Conservation (phyloP, 352 stramenopile species). For the Phytophthora constricta region DNA sequence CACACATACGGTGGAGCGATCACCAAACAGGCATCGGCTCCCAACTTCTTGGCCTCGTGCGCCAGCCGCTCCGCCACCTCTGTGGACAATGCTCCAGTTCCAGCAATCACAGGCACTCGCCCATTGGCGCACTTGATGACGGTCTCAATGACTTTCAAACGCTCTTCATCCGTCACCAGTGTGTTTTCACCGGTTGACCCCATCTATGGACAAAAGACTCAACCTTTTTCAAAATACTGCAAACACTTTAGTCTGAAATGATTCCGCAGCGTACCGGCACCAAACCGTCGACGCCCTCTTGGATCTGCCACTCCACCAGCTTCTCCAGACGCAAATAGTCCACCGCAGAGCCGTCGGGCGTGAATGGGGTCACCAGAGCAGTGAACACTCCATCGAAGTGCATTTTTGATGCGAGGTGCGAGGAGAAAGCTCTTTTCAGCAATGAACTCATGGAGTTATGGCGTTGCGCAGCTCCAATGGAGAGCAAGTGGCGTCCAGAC, state of each 20-base stretch:
- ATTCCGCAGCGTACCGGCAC: conserved; percentile 74
- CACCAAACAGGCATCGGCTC: conserved; percentile 93
- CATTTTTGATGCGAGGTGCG: conserved; percentile 34
- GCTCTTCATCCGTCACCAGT: conserved; percentile 92
- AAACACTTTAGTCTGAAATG: too few relatives aligned
- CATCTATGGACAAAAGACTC: conserved; percentile 49
- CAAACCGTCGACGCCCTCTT: conserved; percentile 93
- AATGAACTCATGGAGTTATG: background rate
- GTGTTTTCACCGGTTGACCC: conserved; percentile 97
- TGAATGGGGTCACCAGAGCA: conserved; percentile 96
- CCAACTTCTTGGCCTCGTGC: conserved; percentile 86
- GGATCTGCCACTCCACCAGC: conserved; percentile 91
- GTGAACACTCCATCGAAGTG: conserved; percentile 83
- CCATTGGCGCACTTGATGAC: conserved; percentile 78
- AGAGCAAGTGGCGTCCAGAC: background rate
- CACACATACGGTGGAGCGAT: conserved; percentile 98
- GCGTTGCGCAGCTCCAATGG: too few relatives aligned
- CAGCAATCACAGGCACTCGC: conserved; percentile 93
- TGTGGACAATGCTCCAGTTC: conserved; percentile 94
- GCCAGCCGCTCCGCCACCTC: conserved; percentile 72
- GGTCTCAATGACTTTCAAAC: conserved; percentile 90
- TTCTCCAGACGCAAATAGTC: conserved; percentile 90
- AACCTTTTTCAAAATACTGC: too few relatives aligned
- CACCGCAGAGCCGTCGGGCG: conserved; percentile 82
- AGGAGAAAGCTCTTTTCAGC: conserved; percentile 19